Evolutionary conservation across 805 yeast species (phyloP).

Genomic region (Candida pseudofarinosa): DNA sequence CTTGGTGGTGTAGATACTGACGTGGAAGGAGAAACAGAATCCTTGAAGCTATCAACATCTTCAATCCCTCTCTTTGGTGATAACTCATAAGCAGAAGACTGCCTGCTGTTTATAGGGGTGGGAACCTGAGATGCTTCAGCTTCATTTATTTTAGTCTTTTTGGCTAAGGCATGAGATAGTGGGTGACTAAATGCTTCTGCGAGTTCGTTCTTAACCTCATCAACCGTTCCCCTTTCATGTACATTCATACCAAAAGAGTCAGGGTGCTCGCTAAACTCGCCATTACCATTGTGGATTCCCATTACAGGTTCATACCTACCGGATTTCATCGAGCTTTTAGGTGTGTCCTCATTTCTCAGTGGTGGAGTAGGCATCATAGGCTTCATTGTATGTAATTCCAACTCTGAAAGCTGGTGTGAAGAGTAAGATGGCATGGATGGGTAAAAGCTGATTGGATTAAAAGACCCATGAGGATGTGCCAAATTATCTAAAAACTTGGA

Average conservation of each 20-base stretch:
- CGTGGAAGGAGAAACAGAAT: background rate
- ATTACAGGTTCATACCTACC: background rate
- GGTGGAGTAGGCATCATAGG: slow-evolving; percentile 8
- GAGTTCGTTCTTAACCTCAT: slow-evolving; percentile 22
- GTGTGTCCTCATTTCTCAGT: slow-evolving; percentile 2
- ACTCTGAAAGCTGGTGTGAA: slow-evolving; percentile 8
- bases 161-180: slow-evolving; percentile 4
- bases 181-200: slow-evolving; percentile 32
- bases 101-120: slow-evolving; percentile 32
- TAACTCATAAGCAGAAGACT: slow-evolving; percentile 11
- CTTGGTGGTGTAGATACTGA: slow-evolving; percentile 5
- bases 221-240: slow-evolving; percentile 7
- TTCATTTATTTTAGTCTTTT: slow-evolving; percentile 10
- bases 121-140: slow-evolving; percentile 20
- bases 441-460: slow-evolving; percentile 24
- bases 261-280: background rate
- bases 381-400: slow-evolving; percentile 30
- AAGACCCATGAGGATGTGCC: slow-evolving; percentile 19
- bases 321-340: background rate
- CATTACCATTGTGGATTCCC: background rate
- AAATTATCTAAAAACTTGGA: slow-evolving; percentile 40
- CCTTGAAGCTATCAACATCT: slow-evolving; percentile 4
- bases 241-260: background rate
- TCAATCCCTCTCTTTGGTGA: slow-evolving; percentile 4
- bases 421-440: slow-evolving; percentile 4